Conservation (phyloP, 1,284 basidiomycete genomes). For the Inonotus hispidus region DNA sequence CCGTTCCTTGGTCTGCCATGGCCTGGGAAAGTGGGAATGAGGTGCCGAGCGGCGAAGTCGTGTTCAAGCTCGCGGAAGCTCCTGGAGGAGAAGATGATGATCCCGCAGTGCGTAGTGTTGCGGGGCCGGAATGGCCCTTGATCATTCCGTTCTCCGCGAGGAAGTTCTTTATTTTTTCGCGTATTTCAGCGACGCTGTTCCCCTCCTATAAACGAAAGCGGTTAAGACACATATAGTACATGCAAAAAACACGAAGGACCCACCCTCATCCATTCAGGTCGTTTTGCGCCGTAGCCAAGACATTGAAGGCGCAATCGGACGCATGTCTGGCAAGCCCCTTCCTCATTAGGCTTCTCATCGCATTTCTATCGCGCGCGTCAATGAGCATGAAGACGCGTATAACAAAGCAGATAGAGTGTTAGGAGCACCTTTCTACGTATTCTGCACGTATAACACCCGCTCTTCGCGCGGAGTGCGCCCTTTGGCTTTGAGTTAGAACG, state of each 20-base stretch:
- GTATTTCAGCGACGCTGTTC: slow-evolving; percentile 56
- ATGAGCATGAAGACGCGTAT: slow-evolving; percentile 17
- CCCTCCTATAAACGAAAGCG: slow-evolving; percentile 44
- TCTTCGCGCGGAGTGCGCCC: slow-evolving; percentile 74
- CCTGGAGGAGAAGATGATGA: background rate
- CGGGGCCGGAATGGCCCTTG: slow-evolving; percentile 59
- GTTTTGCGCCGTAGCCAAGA: slow-evolving; percentile 76
- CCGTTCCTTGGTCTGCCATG: background rate
- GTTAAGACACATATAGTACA: slow-evolving; percentile 10
- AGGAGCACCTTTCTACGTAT: slow-evolving; percentile 68
- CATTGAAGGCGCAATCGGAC: slow-evolving; percentile 76
- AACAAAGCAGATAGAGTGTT: slow-evolving; percentile 20
- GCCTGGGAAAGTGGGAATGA: background rate
- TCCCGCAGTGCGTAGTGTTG: background rate
- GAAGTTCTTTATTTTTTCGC: slow-evolving; percentile 72
- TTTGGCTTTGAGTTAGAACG: slow-evolving; percentile 36
- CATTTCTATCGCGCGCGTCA: slow-evolving; percentile 55
- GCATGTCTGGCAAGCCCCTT: slow-evolving; percentile 69
- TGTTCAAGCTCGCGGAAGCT: background rate
- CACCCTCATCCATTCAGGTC: slow-evolving; percentile 81
- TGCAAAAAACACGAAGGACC: slow-evolving; percentile 2
- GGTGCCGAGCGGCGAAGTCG: background rate
- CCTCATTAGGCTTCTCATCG: slow-evolving; percentile 61
- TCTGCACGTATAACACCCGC: slow-evolving; percentile 80
- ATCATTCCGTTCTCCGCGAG: slow-evolving; percentile 79